A percentile compares a stretch with the other conserved stretches of the same genome.
Evolutionary conservation across 495 filamentous ascomycete genomes (phyloP).

Genomic region (Hapsidospora chrysogenum): DNA sequence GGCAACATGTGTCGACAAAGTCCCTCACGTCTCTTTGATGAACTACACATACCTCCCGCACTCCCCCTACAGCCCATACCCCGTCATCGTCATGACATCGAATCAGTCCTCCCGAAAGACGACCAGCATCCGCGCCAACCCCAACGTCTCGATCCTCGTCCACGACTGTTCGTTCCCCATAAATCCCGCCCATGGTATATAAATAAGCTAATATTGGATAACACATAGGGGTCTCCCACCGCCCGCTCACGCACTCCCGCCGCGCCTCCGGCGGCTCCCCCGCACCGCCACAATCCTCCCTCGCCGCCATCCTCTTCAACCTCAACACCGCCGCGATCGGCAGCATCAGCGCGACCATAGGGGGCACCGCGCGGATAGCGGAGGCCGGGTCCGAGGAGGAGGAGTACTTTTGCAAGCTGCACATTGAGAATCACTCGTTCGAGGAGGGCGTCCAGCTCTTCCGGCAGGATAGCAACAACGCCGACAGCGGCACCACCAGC

Average conservation of each 20-base stretch:
- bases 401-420: conserved; percentile 56
- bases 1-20: conserved; percentile 67
- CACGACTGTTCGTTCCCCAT: conserved; percentile 54
- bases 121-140: conserved; percentile 70
- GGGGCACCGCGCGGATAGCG: conserved; percentile 61
- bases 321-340: conserved; percentile 75
- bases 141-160: conserved; percentile 82
- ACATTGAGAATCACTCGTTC: conserved; percentile 89
- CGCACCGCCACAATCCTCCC: conserved; percentile 43
- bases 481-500: conserved; percentile 3
- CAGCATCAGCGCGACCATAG: conserved; percentile 88
- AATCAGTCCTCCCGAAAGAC: conserved; percentile 81
- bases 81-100: conserved; percentile 85
- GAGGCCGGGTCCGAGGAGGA: conserved; percentile 62
- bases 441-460: conserved; percentile 27
- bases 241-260: conserved; percentile 60
- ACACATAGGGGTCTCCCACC: conserved; percentile 61
- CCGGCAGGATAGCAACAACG: conserved; percentile 7
- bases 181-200: not conserved
- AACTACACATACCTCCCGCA: conserved; percentile 94
- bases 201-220: not conserved
- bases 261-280: conserved; percentile 37
- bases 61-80: conserved; percentile 53
- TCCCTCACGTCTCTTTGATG: conserved; percentile 93
- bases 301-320: conserved; percentile 71